Base-by-base conservation (phyloP, 768 basidiomycete species). In the Lentinula aciculospora region DNA sequence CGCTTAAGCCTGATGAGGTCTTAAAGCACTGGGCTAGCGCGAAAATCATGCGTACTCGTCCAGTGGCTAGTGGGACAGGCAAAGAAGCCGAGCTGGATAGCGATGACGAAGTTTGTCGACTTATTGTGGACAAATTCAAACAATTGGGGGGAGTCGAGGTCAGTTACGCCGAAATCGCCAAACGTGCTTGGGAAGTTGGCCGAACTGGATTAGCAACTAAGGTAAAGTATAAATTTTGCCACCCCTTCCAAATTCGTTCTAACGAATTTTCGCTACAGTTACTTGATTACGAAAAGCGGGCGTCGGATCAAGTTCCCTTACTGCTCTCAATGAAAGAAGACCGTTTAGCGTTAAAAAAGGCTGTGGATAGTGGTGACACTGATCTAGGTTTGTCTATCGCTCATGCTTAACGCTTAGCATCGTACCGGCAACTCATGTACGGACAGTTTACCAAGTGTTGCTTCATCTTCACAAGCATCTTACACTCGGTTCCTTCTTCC, bases 1-100 rank as follows among this genome's bases (percentile, higher is more conserved):
- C 82, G 15, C 76, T 98, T 45, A 88, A 90, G 53, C 89, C 94
- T 0, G 89, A 94, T 61, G 81, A 83, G 0, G 94, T 98, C 0
- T 75, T 99, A 40, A 91, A 87, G 61, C 96, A 98, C 67, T 99
- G 97, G 97, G 97, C 97, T 1, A 86, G 85, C 59, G 88, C 92
- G 1, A 96, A 97, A 71, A 97, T 99, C 58, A 69, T 84, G 48
- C 83, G 81, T 15, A 85, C 92, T 10, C 83, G 84, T 60, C 76
- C 87, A 0, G 76, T 82, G 0, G 71, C 81, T 0, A 76, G 80
- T 25, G 82, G 78, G 17, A 68, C 77, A 10, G 81, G 79, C 4
- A 71, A 75, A 56, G 82, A 85, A 57, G 73, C 74, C 3, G 85
- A 85, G 12, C 72, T 84, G 12, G 74, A 47, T 19, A 86, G 82